These are phyloP conservation scores for Mortierella sp. DNA, from an alignment of 371 early-diverging fungal species.

Conservation along the genomic window DNA sequence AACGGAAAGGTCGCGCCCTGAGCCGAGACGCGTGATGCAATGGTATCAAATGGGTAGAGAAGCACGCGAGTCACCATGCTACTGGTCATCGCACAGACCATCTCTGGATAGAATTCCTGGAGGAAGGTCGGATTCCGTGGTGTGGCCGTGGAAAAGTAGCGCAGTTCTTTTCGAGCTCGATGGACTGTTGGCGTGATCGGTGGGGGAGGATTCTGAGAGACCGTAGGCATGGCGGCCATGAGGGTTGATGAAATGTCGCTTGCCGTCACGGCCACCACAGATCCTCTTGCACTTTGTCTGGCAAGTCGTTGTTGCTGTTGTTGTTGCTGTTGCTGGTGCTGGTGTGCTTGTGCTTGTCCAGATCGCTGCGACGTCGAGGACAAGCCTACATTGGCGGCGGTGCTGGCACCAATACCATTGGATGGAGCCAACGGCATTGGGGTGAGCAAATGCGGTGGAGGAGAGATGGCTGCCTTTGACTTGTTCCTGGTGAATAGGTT, in stretches of 20 bases:
- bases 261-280: slow-evolving; percentile 37
- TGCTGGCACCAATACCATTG: background rate
- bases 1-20: slow-evolving; percentile 61
- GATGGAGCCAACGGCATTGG: slow-evolving; percentile 10
- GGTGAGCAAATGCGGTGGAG: slow-evolving; percentile 13
- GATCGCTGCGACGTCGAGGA: slow-evolving; percentile 5
- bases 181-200: slow-evolving; percentile 30
- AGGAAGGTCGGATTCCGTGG: slow-evolving; percentile 50
- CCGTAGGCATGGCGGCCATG: slow-evolving; percentile 50
- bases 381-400: background rate
- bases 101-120: slow-evolving; percentile 68
- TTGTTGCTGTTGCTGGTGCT: slow-evolving; percentile 10
- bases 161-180: slow-evolving; percentile 31
- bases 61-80: slow-evolving; percentile 62
- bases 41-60: slow-evolving; percentile 65
- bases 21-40: slow-evolving; percentile 64
- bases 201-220: slow-evolving; percentile 30
- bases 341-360: background rate
- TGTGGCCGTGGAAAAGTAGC: slow-evolving; percentile 32
- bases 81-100: slow-evolving; percentile 65
- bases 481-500: slow-evolving; percentile 28
- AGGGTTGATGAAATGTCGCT: slow-evolving; percentile 49
- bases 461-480: slow-evolving; percentile 20
- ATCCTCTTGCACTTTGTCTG: slow-evolving; percentile 1
- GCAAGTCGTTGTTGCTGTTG: slow-evolving; percentile 33